Evolutionary conservation across 495 filamentous ascomycete genomes (phyloP), one percentile per base, ranked within the genome.

Genomic region (Cenococcum geophilum): DNA sequence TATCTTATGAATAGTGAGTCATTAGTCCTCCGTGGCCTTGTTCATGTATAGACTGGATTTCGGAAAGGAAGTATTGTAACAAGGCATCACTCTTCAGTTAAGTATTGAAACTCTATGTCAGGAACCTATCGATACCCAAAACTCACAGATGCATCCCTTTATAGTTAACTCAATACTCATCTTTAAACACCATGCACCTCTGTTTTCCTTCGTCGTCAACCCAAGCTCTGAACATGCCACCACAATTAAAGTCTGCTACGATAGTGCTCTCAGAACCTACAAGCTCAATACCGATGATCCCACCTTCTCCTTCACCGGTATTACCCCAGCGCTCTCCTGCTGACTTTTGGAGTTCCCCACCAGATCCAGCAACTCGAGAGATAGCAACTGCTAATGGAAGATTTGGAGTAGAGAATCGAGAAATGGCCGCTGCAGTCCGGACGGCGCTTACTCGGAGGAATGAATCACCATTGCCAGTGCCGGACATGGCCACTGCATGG

Each of bases 401-500:
- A 5, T 36, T 22, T 0, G 68, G 65, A 4, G 77, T 66, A 5
- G 85, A 76, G 70, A 86, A 92, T n/a, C 86, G 80, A 11, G 83
- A 79, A 58, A 92, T 87, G 0, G 90, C 83, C 12, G 82, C 86
- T 2, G 84, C 83, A 8, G 89, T 90, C 5, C 87, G 81, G 4
- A 79, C 83, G 1, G 90, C 90, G n/a, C 79, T 79, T 18, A 82
- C 74, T 0, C 89, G 84, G 1, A 96, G 79, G 69, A 95, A 96
- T 0, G 89, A 89, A 68, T 96, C 92, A 0, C 91, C 91, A 63
- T 96, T 95, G 4, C 91, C 91, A 0, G 91, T 95, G 0, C 91
- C 91, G 0, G 89, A 93, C 35, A 93, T 75, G 8, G 83, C 91
- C 5, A 92, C 77, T 0, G 69, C 74, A 34, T 67, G 68, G 32